Evolutionary conservation across 257 asterid species (phyloP).

Genomic region (Thymus mandschuricus): DNA sequence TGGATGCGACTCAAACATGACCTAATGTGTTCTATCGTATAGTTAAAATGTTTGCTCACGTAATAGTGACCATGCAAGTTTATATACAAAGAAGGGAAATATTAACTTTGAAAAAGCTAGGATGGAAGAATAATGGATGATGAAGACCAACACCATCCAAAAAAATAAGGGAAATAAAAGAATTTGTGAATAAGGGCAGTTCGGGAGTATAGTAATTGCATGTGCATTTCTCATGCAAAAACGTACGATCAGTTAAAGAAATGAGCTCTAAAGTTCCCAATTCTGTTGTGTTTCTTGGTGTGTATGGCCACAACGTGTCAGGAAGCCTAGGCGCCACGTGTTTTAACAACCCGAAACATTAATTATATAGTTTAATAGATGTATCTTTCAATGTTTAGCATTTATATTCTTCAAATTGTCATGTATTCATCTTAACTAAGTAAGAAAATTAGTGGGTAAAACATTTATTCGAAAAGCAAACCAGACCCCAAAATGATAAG

Average conservation of each 20-base stretch:
- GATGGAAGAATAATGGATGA: background rate
- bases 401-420: background rate
- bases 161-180: background rate
- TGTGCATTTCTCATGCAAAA: background rate
- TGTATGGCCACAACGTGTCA: background rate
- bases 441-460: background rate
- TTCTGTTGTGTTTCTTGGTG: background rate
- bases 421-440: background rate
- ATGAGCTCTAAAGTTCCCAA: background rate
- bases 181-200: background rate
- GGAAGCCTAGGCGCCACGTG: background rate
- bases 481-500: background rate
- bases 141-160: background rate
- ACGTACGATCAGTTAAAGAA: background rate
- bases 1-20: background rate
- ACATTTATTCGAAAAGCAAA: background rate
- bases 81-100: background rate
- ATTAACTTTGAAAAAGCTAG: background rate
- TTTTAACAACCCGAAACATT: background rate
- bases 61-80: conserved; percentile 5
- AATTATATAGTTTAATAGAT: background rate
- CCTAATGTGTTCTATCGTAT: background rate
- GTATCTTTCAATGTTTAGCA: background rate
- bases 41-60: background rate
- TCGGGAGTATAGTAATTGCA: background rate